Conservation (phyloP, 345 rosid species). For the Syzygium jambos region DNA sequence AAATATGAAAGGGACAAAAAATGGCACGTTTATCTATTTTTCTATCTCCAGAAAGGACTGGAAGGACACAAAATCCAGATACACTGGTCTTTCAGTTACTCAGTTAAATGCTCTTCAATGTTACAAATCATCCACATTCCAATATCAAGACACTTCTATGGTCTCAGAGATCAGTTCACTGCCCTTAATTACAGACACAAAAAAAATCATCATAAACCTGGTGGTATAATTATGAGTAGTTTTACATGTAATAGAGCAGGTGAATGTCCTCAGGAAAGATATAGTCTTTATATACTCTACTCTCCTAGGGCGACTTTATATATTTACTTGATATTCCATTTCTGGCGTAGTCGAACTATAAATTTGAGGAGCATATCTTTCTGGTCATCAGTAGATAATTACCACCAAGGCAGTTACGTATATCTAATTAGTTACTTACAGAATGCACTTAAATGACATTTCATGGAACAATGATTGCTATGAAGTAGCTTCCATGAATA, state of each 20-base stretch:
- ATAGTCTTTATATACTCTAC: not conserved
- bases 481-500: not conserved
- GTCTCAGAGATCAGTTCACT: not conserved
- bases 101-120: not conserved
- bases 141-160: not conserved
- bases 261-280: not conserved
- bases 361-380: not conserved
- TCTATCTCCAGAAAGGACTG: not conserved
- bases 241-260: not conserved
- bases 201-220: not conserved
- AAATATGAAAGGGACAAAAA: not conserved
- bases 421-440: not conserved
- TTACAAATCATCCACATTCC: not conserved
- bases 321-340: not conserved
- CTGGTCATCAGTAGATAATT: not conserved
- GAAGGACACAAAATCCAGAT: not conserved
- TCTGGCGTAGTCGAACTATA: not conserved
- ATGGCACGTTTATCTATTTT: not conserved
- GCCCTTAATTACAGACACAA: not conserved
- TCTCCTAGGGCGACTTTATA: not conserved
- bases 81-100: not conserved
- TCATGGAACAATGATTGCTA: not conserved
- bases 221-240: not conserved
- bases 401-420: not conserved
- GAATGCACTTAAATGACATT: not conserved